phyloP scores from a whole-genome alignment of 805 yeast genomes.

The Candida jianshihensis region DNA sequence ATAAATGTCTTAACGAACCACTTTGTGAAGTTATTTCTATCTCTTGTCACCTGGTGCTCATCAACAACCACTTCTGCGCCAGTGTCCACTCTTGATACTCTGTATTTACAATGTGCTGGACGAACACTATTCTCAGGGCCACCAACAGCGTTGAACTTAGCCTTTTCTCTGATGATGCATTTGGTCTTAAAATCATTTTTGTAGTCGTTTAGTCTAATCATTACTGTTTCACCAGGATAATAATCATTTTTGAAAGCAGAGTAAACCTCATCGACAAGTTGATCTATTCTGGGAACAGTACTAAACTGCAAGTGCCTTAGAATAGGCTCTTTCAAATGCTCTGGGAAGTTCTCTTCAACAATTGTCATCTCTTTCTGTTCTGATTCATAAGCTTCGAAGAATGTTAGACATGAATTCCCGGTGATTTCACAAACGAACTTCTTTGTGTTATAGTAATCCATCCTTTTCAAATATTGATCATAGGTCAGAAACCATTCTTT shows the following conservation, averaged over 20 bases:
- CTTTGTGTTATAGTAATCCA: constrained; percentile 66
- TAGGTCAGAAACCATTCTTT: constrained; percentile 82
- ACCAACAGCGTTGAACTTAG: constrained; percentile 53
- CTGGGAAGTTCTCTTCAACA: constrained; percentile 82
- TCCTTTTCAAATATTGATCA: constrained; percentile 62
- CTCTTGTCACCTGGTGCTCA: constrained; percentile 68
- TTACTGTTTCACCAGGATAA: constrained; percentile 86
- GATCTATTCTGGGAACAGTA: constrained; percentile 73
- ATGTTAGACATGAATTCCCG: constrained; percentile 87
- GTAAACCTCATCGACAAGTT: constrained; percentile 82
- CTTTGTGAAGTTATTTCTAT: constrained; percentile 82
- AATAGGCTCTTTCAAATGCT: constrained; percentile 88
- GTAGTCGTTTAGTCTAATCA: constrained; percentile 36
- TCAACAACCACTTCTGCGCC: constrained; percentile 64
- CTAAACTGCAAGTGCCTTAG: constrained; percentile 78
- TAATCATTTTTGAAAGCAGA: constrained; percentile 69
- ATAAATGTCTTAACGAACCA: constrained; percentile 85
- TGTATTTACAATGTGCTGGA: constrained; percentile 59
- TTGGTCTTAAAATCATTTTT: constrained; percentile 23
- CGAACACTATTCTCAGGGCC: constrained; percentile 31
- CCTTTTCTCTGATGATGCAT: constrained; percentile 75
- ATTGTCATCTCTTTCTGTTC: constrained; percentile 58
- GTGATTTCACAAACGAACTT: constrained; percentile 95
- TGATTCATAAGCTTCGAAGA: constrained; percentile 77
- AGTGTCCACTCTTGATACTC: constrained; percentile 51